phyloP scores from a whole-genome alignment of 116 monocot species.

The Phalaenopsis hybrid region DNA sequence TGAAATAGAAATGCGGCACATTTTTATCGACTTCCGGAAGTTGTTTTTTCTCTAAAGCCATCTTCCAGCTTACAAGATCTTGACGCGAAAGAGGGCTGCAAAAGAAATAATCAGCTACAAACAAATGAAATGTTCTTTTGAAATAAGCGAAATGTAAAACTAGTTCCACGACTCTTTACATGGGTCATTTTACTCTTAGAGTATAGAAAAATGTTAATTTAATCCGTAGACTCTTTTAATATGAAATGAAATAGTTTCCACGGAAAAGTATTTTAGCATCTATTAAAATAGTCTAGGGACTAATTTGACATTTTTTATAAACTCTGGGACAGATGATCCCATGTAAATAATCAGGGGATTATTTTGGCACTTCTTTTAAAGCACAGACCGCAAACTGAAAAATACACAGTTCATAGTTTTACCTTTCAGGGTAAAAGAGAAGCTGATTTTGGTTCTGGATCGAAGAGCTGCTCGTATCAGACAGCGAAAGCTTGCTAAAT shows the following conservation, averaged over 20 bases:
- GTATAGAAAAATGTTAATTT: too few species aligned
- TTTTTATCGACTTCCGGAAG: conserved; percentile 83
- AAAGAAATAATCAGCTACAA: conserved; percentile 1
- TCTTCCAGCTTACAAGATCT: conserved; percentile 96
- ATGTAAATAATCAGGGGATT: too few species aligned
- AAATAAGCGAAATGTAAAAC: not conserved
- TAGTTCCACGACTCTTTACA: too few species aligned
- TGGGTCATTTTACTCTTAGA: too few species aligned
- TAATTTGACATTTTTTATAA: too few species aligned
- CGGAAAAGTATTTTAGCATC: too few species aligned
- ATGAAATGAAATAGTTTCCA: too few species aligned
- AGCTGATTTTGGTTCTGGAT: conserved; percentile 20
- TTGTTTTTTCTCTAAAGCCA: conserved; percentile 73
- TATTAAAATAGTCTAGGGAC: too few species aligned
- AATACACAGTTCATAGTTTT: not conserved
- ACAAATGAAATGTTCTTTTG: not conserved
- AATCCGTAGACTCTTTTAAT: too few species aligned
- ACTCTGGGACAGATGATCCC: too few species aligned
- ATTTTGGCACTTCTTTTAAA: too few species aligned
- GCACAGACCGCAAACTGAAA: not conserved
- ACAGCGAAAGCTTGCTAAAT: conserved; percentile 71
- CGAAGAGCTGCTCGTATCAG: conserved; percentile 26
- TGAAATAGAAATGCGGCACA: conserved; percentile 12
- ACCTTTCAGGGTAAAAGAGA: conserved; percentile 79
- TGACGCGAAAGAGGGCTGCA: conserved; percentile 84